Percentiles rank a stretch among this genome's conserved stretches.
Evolutionary conservation across 305 asterid species (phyloP).

Genomic region (Solanum aculeatissimum): DNA sequence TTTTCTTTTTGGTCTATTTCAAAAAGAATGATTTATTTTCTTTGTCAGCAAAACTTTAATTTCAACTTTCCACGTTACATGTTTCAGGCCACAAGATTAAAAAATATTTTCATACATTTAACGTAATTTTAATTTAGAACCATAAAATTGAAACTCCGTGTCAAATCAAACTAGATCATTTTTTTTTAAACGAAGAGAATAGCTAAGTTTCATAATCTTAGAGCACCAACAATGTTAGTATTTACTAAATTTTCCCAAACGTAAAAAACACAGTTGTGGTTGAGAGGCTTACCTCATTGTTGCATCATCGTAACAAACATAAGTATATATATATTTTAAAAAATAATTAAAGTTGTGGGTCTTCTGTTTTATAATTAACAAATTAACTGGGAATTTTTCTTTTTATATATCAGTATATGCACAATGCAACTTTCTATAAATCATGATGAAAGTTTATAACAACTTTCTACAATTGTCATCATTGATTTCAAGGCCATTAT

Average conservation of each 20-base stretch:
- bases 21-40: too few relatives aligned
- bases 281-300: background rate
- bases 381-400: background rate
- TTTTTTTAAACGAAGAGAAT: too few relatives aligned
- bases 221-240: too few relatives aligned
- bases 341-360: background rate
- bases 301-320: background rate
- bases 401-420: background rate
- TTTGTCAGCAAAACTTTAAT: too few relatives aligned
- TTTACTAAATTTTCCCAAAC: background rate
- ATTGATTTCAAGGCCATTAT: background rate
- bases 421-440: background rate
- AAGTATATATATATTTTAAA: background rate
- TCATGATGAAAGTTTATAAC: background rate
- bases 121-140: too few relatives aligned
- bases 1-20: too few relatives aligned
- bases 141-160: too few relatives aligned
- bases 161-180: too few relatives aligned
- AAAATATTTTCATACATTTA: too few relatives aligned
- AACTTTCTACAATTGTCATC: background rate
- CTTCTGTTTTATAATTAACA: background rate
- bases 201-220: too few relatives aligned
- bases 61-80: too few relatives aligned
- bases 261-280: background rate
- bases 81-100: too few relatives aligned